Base-by-base conservation (phyloP, 129 eudicot species). In the Pseudognaphalium luteoalbum region DNA sequence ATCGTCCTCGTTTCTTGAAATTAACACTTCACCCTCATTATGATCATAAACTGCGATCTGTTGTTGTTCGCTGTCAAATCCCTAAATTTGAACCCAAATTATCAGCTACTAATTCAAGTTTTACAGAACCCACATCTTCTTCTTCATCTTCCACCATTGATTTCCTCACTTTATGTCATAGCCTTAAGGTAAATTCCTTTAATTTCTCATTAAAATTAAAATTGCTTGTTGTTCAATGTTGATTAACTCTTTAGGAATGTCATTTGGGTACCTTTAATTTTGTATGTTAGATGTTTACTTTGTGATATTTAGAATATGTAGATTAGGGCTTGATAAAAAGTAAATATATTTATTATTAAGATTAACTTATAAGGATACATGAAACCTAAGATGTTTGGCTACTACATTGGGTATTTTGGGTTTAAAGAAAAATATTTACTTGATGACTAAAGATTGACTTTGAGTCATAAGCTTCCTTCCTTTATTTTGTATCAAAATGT, bases 81-180 rank as follows among this genome's bases (percentile, higher is more conserved):
- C 81, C 84, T 47, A 81, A 81, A 34, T 82, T 80, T 59, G 81
- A 89, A 57, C 77, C 90, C 28, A 83, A 72, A 66, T 76, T 54
- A 37, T 56, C 87, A n/a, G 74, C 64, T 33, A 44, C 28, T 7
- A 68, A 50, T 77, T 60, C 78, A 30, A 78, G 76, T 61, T 82
- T 17, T 67, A 37, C 82, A 7, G 74, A 70, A 12, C 33, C 85
- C 8, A 68, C 70, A 16, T 78, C 88, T 47, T 80, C 87, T 4
- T 78, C 87, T 4, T 83, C 87, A 1, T 80, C 91, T 60, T 81
- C 83, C 6, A 81, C 84, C 75, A 92, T 92, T 83, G 93, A 89
- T 89, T 92, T 92, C 47, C 96, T 92, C 79, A 92, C 97, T 20
- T 51, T 92, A 80, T 92, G 97, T 71, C 92, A 84, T 73, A 81